Conservation (phyloP, 2,329 filamentous ascomycete species). For the Colletotrichum noveboracense region DNA sequence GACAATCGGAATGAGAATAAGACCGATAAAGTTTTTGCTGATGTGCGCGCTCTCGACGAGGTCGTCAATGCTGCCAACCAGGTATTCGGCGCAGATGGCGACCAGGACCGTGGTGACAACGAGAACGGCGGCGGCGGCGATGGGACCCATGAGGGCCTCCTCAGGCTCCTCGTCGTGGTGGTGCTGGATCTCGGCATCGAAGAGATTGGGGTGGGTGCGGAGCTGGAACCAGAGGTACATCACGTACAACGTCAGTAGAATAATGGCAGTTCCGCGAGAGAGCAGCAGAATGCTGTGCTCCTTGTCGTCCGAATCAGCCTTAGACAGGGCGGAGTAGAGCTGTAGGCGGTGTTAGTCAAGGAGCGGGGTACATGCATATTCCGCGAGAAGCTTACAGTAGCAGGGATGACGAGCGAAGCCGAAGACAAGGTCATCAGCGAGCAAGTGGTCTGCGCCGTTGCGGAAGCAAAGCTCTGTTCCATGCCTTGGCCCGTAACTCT, state of each 20-base stretch:
- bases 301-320: constrained; percentile 44
- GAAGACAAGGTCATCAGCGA: constrained; percentile 79
- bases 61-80: constrained; percentile 77
- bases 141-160: constrained; percentile 62
- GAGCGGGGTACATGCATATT: not conserved
- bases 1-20: constrained; percentile 80
- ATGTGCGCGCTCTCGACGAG: constrained; percentile 74
- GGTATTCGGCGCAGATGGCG: constrained; percentile 76
- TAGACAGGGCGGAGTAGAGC: constrained; percentile 70
- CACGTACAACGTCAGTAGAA: constrained; percentile 76
- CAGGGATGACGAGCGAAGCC: constrained; percentile 80
- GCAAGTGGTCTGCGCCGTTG: constrained; percentile 77
- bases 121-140: constrained; percentile 70
- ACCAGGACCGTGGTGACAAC: constrained; percentile 73
- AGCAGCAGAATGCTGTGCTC: constrained; percentile 68
- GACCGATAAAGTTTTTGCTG: constrained; percentile 81
- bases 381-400: constrained; percentile 55
- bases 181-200: constrained; percentile 58
- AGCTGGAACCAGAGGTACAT: constrained; percentile 83
- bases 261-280: constrained; percentile 78
- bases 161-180: constrained; percentile 39
- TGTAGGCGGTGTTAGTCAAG: constrained; percentile 27
- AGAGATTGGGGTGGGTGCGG: constrained; percentile 74
- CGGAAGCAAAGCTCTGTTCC: constrained; percentile 77
- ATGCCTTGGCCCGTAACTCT: constrained; percentile 56